Conservation (phyloP, 768 basidiomycete species). For the Leucosporidium scottii region DNA sequence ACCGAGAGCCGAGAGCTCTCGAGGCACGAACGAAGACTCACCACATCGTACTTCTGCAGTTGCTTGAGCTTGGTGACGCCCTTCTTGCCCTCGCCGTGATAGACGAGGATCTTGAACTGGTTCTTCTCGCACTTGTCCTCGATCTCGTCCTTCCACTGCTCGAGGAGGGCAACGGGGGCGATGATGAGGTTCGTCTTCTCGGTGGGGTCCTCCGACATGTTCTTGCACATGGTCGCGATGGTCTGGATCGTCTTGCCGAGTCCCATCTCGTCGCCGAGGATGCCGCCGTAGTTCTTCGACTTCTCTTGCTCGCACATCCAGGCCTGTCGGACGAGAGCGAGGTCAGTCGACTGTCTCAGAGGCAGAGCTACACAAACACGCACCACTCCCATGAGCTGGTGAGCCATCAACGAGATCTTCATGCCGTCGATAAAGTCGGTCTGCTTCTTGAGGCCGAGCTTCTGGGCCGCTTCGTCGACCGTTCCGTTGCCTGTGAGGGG, state of each 20-base stretch:
- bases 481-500: constrained; percentile 47
- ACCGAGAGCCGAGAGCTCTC: no score
- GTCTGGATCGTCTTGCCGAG: constrained; percentile 93
- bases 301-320: constrained; percentile 13
- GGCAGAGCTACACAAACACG: constrained; percentile 19
- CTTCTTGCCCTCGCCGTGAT: constrained; percentile 55
- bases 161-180: constrained; percentile 54
- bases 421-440: constrained; percentile 55
- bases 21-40: constrained; percentile 52
- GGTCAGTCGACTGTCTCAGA: background rate
- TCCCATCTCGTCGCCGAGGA: constrained; percentile 67
- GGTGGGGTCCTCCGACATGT: constrained; percentile 49
- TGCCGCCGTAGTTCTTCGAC: constrained; percentile 27
- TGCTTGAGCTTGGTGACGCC: constrained; percentile 46
- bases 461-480: constrained; percentile 54
- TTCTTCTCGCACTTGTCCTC: constrained; percentile 45
- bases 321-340: background rate
- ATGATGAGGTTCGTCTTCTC: constrained; percentile 63
- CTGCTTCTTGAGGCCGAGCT: constrained; percentile 51
- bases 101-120: constrained; percentile 51
- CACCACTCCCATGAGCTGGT: constrained; percentile 48
- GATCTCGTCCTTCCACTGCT: constrained; percentile 50
- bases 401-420: constrained; percentile 56
- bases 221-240: constrained; percentile 63
- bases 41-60: constrained; percentile 56